Conservation (phyloP, 495 filamentous ascomycete species). For the Penicillium soppii region DNA sequence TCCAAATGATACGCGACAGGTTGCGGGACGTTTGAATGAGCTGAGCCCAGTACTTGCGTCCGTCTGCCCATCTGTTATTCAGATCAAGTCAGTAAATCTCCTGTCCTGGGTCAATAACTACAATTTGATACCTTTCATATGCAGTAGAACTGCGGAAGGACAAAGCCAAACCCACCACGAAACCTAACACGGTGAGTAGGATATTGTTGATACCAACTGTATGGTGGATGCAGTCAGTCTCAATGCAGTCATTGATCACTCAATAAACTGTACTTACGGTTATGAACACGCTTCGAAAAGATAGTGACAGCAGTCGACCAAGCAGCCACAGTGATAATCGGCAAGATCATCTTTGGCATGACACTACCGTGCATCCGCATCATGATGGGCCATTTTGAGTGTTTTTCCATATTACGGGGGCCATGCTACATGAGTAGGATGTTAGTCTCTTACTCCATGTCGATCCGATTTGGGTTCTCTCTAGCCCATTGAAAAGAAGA, state of each 20-base stretch:
- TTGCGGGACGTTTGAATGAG: slow-evolving; percentile 71
- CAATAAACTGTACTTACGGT: slow-evolving; percentile 37
- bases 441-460: slow-evolving; percentile 10
- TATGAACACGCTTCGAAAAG: slow-evolving; percentile 53
- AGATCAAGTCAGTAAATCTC: slow-evolving; percentile 4
- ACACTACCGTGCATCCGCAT: slow-evolving; percentile 80
- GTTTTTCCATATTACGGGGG: slow-evolving; percentile 68
- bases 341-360: slow-evolving; percentile 76
- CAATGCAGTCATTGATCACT: not conserved
- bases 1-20: slow-evolving; percentile 76
- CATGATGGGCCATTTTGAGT: slow-evolving; percentile 81
- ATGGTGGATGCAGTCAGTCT: not conserved
- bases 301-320: slow-evolving; percentile 72
- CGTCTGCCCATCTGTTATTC: slow-evolving; percentile 60
- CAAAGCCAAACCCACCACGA: slow-evolving; percentile 81
- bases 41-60: slow-evolving; percentile 74
- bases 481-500: too few species aligned
- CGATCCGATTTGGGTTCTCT: too few species aligned
- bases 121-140: slow-evolving; percentile 63
- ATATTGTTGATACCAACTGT: slow-evolving; percentile 60
- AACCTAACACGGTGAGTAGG: slow-evolving; percentile 82
- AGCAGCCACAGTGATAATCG: slow-evolving; percentile 60
- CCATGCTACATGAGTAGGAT: slow-evolving; percentile 33
- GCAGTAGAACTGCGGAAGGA: slow-evolving; percentile 83
- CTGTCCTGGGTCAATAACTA: not conserved